Percentiles rank a stretch among this genome's conserved stretches.
Conservation (phyloP, 768 basidiomycete species). For the Brasilioporus rufonigricans region DNA sequence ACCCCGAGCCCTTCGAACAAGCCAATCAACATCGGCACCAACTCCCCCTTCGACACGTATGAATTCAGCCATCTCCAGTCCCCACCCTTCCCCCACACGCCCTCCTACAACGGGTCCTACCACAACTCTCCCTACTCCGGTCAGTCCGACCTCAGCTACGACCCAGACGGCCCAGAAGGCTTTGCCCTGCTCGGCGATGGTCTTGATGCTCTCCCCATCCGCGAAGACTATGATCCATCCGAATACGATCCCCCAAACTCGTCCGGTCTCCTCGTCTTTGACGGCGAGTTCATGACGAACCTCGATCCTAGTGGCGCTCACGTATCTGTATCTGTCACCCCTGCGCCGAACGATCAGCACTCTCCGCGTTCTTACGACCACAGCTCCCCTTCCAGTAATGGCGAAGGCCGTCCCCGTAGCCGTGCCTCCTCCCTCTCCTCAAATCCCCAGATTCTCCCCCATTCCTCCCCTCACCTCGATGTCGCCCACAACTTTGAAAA, state of each 20-base stretch:
- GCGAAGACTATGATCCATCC: constrained; percentile 65
- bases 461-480: constrained; percentile 55
- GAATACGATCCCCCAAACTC: constrained; percentile 65
- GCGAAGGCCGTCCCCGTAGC: constrained; percentile 48
- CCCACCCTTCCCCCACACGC: constrained; percentile 47
- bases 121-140: constrained; percentile 69
- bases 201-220: constrained; percentile 32
- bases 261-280: constrained; percentile 57
- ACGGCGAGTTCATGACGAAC: constrained; percentile 42
- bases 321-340: constrained; percentile 41
- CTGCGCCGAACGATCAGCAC: constrained; percentile 34
- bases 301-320: constrained; percentile 30
- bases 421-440: constrained; percentile 71
- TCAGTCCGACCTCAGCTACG: constrained; percentile 63
- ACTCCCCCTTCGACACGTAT: constrained; percentile 39
- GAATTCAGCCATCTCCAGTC: constrained; percentile 37
- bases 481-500: constrained; percentile 58
- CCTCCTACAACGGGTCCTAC: constrained; percentile 65
- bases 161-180: constrained; percentile 45
- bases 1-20: constrained; percentile 29
- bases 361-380: constrained; percentile 54
- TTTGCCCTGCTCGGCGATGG: constrained; percentile 52
- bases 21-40: constrained; percentile 20
- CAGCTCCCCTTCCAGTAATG: constrained; percentile 62
- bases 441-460: constrained; percentile 40